A percentile compares a stretch with the other conserved stretches of the same genome.
Conservation (phyloP, 257 asterid species). For the Solanum bulbocastanum region DNA sequence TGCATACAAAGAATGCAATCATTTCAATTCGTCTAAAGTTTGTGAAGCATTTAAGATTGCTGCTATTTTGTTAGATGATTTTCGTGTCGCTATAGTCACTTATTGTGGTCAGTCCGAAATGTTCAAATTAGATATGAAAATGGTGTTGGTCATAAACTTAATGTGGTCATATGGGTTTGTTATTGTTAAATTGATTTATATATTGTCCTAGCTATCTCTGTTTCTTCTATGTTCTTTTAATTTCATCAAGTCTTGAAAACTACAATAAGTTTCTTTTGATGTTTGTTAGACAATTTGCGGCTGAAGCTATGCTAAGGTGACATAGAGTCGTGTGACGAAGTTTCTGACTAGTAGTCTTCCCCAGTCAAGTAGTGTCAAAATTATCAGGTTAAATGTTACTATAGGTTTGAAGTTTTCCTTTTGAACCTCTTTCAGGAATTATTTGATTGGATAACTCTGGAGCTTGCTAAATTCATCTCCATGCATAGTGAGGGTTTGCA, state of each 20-base stretch:
- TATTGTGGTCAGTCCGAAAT: background rate
- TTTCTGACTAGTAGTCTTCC: background rate
- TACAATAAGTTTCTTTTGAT: background rate
- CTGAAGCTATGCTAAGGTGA: background rate
- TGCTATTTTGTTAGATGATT: background rate
- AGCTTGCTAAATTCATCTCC: slow-evolving; percentile 50
- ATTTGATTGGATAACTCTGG: slow-evolving; percentile 44
- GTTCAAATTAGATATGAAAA: background rate
- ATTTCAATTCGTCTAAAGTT: background rate
- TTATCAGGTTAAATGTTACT: background rate
- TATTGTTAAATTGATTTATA: background rate
- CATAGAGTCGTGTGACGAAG: background rate
- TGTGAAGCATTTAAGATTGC: background rate
- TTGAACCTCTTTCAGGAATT: slow-evolving; percentile 36
- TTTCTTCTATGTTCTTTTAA: background rate
- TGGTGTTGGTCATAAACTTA: background rate
- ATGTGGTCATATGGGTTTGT: background rate
- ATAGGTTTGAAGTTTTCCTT: background rate
- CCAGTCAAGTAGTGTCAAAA: background rate
- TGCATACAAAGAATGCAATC: background rate
- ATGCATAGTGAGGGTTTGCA: slow-evolving; percentile 9
- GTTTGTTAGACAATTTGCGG: background rate
- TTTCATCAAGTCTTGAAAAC: background rate
- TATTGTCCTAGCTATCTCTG: background rate
- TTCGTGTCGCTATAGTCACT: background rate